phyloP scores from a whole-genome alignment of 2,329 filamentous ascomycete genomes.

The Xylariaceae sp. region DNA sequence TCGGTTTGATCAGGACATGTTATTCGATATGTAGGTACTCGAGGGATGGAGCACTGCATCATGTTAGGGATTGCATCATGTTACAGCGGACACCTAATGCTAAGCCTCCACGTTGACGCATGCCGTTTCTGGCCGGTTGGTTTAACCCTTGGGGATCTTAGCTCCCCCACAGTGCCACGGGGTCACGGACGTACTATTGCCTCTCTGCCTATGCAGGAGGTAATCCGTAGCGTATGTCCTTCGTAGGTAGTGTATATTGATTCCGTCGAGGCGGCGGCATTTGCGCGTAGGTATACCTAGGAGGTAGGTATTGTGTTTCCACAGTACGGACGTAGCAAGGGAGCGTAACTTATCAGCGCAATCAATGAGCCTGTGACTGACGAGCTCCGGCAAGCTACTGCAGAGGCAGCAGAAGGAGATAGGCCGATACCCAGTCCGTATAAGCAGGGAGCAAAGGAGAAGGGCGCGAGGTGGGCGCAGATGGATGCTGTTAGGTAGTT shows the following conservation, averaged over 20 bases:
- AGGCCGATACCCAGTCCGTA: too few species aligned
- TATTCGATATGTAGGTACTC: conserved; percentile 20
- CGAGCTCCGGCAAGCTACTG: too few species aligned
- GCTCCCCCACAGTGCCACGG: neutral
- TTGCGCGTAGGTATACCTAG: neutral
- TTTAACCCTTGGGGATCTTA: neutral
- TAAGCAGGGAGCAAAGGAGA: neutral
- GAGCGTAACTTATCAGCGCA: too few species aligned
- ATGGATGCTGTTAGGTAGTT: neutral
- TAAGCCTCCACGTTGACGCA: conserved; percentile 18
- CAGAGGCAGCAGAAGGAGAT: too few species aligned
- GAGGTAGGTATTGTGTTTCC: too few species aligned
- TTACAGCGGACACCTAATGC: conserved; percentile 9
- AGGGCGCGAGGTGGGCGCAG: neutral
- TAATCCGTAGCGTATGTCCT: neutral
- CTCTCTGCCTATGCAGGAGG: neutral
- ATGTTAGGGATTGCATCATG: conserved; percentile 12
- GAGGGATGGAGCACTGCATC: conserved; percentile 13
- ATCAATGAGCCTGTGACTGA: too few species aligned
- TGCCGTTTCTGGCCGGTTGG: neutral
- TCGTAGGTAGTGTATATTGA: neutral
- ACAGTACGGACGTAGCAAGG: neutral
- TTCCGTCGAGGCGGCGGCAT: neutral
- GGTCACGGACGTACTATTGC: too few species aligned
- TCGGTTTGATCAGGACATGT: conserved; percentile 2